phyloP scores from a whole-genome alignment of 164 flowering plant genomes.

The Dillenia turbinata region DNA sequence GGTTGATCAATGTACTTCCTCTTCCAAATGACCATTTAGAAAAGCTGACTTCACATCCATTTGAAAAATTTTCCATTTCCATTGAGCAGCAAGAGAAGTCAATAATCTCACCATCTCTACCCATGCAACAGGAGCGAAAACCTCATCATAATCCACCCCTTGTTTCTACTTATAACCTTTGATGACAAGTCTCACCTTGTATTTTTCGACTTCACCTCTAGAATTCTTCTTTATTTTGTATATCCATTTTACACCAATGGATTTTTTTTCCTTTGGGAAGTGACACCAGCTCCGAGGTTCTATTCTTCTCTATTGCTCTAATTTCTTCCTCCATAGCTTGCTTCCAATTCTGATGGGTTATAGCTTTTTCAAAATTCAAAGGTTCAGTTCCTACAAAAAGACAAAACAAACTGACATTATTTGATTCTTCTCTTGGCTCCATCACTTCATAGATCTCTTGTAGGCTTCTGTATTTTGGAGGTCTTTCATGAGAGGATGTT shows the following conservation, averaged over 20 bases:
- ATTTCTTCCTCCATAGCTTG: no score
- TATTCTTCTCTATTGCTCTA: conserved; percentile 1
- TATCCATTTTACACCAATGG: not conserved
- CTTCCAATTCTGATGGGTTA: not conserved
- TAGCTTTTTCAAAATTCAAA: no score
- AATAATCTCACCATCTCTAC: no score
- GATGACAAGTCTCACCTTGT: no score
- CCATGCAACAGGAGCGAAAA: not conserved
- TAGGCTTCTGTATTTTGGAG: not conserved
- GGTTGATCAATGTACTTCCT: no score
- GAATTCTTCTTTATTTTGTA: not conserved
- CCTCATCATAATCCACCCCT: not conserved
- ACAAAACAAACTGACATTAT: not conserved
- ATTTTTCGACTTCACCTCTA: not conserved
- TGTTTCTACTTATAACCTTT: not conserved
- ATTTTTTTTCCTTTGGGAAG: not conserved
- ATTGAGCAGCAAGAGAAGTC: no score
- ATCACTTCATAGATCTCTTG: not conserved
- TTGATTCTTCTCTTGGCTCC: not conserved
- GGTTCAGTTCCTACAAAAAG: not conserved
- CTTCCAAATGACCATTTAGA: no score
- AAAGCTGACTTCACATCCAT: no score
- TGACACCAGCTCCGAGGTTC: not conserved
- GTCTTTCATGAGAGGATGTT: no score
- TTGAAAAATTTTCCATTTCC: no score